phyloP scores from a whole-genome alignment of 2,329 filamentous ascomycete genomes.

The Fusarium secorum region DNA sequence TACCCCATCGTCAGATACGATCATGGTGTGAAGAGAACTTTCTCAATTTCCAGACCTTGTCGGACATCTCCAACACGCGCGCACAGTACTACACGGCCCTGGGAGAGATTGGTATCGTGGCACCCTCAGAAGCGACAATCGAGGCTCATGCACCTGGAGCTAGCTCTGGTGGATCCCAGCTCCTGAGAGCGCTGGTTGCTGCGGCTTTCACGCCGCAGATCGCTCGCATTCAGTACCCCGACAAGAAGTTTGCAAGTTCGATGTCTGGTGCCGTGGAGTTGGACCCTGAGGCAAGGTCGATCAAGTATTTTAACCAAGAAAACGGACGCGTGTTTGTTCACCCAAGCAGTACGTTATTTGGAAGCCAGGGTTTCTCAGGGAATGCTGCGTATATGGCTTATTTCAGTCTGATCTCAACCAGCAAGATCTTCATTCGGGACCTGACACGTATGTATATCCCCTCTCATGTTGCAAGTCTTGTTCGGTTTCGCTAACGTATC shows the following conservation, averaged over 20 bases:
- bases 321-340: slow-evolving; percentile 92
- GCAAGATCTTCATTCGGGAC: slow-evolving; percentile 90
- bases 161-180: slow-evolving; percentile 48
- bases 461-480: not conserved
- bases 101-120: slow-evolving; percentile 83
- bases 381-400: slow-evolving; percentile 84
- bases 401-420: slow-evolving; percentile 90
- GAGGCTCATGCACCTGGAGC: slow-evolving; percentile 34
- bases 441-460: slow-evolving; percentile 74
- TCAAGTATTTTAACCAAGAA: slow-evolving; percentile 91
- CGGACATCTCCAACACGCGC: slow-evolving; percentile 87
- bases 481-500: slow-evolving; percentile 5
- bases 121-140: slow-evolving; percentile 47
- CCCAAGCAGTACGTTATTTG: slow-evolving; percentile 86
- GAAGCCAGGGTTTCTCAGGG: slow-evolving; percentile 77
- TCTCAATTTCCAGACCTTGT: slow-evolving; percentile 81
- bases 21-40: slow-evolving; percentile 87
- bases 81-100: slow-evolving; percentile 87
- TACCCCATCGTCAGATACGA: slow-evolving; percentile 69
- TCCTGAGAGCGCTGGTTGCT: slow-evolving; percentile 75
- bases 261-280: slow-evolving; percentile 90
- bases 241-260: slow-evolving; percentile 92
- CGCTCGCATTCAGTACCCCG: slow-evolving; percentile 89
- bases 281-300: slow-evolving; percentile 89
- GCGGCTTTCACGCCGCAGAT: slow-evolving; percentile 85